Percentiles rank a stretch among this genome's conserved stretches.
Conservation (phyloP, 495 filamentous ascomycete genomes). For the Endocarpon pusillum region DNA sequence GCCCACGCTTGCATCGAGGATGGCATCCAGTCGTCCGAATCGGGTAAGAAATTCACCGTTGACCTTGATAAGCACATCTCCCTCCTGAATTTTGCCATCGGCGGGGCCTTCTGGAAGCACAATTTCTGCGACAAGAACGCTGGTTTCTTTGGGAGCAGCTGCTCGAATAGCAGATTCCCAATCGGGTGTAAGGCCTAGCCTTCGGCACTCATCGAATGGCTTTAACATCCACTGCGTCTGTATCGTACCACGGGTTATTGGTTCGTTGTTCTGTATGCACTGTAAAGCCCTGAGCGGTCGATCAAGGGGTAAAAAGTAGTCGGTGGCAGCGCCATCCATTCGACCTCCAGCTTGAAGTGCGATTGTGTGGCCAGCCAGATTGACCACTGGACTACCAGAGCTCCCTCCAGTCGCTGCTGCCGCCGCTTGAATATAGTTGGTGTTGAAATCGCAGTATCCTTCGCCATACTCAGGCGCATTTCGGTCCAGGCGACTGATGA, state of each 20-base stretch:
- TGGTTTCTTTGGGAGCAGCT: constrained; percentile 78
- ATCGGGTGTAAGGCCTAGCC: constrained; percentile 66
- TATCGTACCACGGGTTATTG: constrained; percentile 80
- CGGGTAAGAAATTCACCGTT: constrained; percentile 89
- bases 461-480: constrained; percentile 98
- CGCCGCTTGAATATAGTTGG: constrained; percentile 97
- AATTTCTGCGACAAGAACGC: constrained; percentile 92
- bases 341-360: constrained; percentile 90
- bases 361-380: constrained; percentile 82
- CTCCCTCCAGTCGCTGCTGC: constrained; percentile 91
- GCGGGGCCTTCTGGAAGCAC: constrained; percentile 82
- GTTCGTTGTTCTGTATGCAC: constrained; percentile 59
- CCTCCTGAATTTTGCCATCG: constrained; percentile 71
- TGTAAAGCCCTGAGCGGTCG: constrained; percentile 70
- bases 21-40: constrained; percentile 85
- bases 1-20: constrained; percentile 77
- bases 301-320: constrained; percentile 93
- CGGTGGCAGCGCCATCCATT: constrained; percentile 85
- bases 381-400: constrained; percentile 93
- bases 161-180: constrained; percentile 74
- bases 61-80: constrained; percentile 88
- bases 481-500: constrained; percentile 87
- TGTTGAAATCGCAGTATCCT: constrained; percentile 98
- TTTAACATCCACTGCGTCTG: constrained; percentile 95
- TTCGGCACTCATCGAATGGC: constrained; percentile 91